Evolutionary conservation across 768 basidiomycete genomes (phyloP).

Genomic region (Hortiboletus flavorubellus): DNA sequence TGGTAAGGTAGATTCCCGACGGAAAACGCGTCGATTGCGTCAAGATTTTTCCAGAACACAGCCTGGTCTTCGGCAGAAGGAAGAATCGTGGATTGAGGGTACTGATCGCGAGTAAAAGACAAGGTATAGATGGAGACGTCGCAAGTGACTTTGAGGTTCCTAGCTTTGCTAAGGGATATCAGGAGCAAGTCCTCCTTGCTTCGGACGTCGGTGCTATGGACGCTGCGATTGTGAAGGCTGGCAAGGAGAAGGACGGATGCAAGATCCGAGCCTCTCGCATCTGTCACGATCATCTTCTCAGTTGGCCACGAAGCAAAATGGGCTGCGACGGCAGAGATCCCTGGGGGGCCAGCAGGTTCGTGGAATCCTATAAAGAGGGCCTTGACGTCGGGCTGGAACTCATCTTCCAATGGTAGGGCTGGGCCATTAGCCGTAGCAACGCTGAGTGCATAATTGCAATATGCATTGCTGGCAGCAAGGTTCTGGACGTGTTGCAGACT

Average conservation of each 20-base stretch:
- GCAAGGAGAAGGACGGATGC: conserved; percentile 92
- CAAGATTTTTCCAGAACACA: conserved; percentile 81
- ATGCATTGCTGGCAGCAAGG: conserved; percentile 60
- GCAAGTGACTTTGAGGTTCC: conserved; percentile 91
- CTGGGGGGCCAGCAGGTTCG: conserved; percentile 42
- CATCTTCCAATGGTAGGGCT: conserved; percentile 61
- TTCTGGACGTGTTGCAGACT: conserved; percentile 67
- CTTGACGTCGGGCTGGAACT: conserved; percentile 75
- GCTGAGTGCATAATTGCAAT: conserved; percentile 86
- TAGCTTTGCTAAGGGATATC: conserved; percentile 92
- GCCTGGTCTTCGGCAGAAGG: conserved; percentile 76
- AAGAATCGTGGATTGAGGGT: conserved; percentile 58
- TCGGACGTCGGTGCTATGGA: conserved; percentile 90
- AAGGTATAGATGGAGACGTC: conserved; percentile 91
- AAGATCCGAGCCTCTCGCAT: conserved; percentile 88
- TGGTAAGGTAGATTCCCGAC: conserved; percentile 82
- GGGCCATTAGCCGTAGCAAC: conserved; percentile 74
- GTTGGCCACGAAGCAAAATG: conserved; percentile 89
- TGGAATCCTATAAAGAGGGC: conserved; percentile 84
- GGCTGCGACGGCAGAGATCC: conserved; percentile 72
- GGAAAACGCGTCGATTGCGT: conserved; percentile 86
- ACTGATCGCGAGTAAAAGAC: conserved; percentile 81
- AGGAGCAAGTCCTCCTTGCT: conserved; percentile 83
- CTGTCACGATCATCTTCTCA: conserved; percentile 92
- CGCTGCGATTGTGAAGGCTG: conserved; percentile 83